Conservation (phyloP, 352 stramenopile species). For the Halophytophthora polymorphica region DNA sequence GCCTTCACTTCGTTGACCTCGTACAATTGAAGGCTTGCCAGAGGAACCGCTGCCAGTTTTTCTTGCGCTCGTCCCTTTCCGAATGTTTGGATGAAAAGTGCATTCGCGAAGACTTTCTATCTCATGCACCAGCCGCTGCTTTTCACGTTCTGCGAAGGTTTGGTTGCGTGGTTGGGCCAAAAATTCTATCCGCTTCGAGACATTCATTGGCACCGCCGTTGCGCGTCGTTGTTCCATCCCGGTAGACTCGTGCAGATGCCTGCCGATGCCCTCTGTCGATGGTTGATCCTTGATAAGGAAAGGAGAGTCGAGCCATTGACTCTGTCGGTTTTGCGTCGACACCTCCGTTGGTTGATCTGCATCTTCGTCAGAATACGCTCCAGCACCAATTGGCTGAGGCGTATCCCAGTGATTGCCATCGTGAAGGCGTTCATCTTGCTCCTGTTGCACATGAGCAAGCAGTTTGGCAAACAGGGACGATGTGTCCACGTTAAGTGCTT, state of each 20-base stretch:
- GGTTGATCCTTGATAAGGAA: no score
- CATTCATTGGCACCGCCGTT: neutral
- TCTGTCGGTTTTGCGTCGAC: no score
- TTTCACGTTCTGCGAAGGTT: conserved; percentile 61
- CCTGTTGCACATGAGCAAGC: conserved; percentile 1
- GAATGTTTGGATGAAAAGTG: conserved; percentile 59
- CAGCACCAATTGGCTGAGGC: no score
- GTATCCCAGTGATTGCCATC: no score
- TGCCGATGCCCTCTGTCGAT: no score
- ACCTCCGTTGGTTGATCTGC: neutral
- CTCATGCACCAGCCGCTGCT: conserved; percentile 50
- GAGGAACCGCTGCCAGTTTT: neutral
- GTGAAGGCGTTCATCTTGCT: neutral
- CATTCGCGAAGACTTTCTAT: conserved; percentile 62
- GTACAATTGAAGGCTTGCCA: neutral
- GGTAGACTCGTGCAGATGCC: no score
- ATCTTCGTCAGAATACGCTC: neutral
- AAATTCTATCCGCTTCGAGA: conserved; percentile 32
- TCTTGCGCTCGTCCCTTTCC: conserved; percentile 18
- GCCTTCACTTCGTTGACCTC: neutral
- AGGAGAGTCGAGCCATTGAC: no score
- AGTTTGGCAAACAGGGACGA: conserved; percentile 15
- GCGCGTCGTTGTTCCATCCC: no score
- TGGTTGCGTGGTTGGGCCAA: conserved; percentile 56
- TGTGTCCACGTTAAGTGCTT: conserved; percentile 1